These are phyloP conservation scores for Cadophora gregata DNA, from an alignment of 2,329 filamentous ascomycete genomes.

Conservation along the genomic window DNA sequence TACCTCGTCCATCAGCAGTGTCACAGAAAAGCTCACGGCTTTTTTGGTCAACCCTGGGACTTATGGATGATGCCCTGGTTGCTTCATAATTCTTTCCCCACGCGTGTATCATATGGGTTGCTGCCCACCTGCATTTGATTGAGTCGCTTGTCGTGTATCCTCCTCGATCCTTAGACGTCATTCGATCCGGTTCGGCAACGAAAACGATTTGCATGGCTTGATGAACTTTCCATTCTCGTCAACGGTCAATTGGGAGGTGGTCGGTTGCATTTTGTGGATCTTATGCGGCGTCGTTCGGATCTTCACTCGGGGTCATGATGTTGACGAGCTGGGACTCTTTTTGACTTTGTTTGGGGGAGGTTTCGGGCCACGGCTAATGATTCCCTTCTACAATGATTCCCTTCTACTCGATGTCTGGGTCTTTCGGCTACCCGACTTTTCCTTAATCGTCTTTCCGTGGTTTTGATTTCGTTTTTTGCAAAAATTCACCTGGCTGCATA, in stretches of 20 bases:
- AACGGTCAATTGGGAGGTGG: conserved; percentile 28
- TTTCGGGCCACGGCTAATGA: conserved; percentile 26
- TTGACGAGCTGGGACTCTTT: conserved; percentile 25
- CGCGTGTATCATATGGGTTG: conserved; percentile 46
- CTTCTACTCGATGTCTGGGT: conserved; percentile 16
- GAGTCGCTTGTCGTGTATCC: conserved; percentile 39
- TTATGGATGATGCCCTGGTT: conserved; percentile 31
- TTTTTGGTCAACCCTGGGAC: conserved; percentile 26
- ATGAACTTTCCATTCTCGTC: conserved; percentile 38
- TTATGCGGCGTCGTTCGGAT: conserved; percentile 33
- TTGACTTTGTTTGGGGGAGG: conserved; percentile 28
- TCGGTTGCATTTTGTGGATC: conserved; percentile 39
- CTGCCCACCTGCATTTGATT: conserved; percentile 43
- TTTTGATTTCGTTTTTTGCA: conserved; percentile 21
- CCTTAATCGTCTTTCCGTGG: conserved; percentile 12
- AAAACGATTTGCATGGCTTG: conserved; percentile 43
- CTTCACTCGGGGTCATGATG: conserved; percentile 25
- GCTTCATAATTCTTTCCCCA: conserved; percentile 35
- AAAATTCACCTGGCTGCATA: conserved; percentile 38
- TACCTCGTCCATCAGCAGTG: conserved; percentile 24
- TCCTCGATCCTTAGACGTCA: conserved; percentile 40
- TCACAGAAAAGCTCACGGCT: conserved; percentile 23
- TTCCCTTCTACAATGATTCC: conserved; percentile 13
- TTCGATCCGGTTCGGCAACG: conserved; percentile 40
- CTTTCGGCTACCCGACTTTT: conserved; percentile 18